Evolutionary conservation across 78 protist genomes (phyloP), one percentile per base, ranked within the genome.

Genomic region (Emiliania huxleyi): DNA sequence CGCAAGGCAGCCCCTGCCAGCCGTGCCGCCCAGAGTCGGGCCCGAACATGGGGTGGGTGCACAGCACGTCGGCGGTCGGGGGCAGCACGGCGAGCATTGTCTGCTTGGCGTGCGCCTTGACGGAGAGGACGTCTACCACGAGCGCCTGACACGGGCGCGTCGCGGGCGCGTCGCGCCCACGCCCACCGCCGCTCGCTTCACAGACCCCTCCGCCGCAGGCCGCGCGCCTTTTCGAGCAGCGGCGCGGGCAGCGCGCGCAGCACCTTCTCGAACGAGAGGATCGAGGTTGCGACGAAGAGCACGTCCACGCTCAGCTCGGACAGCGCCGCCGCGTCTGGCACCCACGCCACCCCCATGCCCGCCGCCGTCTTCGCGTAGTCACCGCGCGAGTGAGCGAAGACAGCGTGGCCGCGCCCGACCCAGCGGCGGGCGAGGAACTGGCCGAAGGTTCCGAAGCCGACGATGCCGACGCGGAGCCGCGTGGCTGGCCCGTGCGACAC

Each of bases 11-110:
- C 35, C 85, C 87, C 0, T 29, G 37, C 93, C 93, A 90, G 29
- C 52, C 12, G 42, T 46, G 21, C 71, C 69, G 71, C 46, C 93
- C 87, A 0, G 73, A 45, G 35, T 90, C 87, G 3, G 93, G 93
- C 15, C 93, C 93, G 45, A 90, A 90, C 93, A 90, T 90, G 23
- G 93, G 93, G 93, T 90, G 93, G 19, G 44, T 26, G 87, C 93
- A 90, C 42, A 90, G 85, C 38, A 90, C 12, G 87, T 90, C 93
- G 42, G 38, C 2, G n/a, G 18, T 1, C 19, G 69, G 33, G 23
- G 91, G 91, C 46, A 81, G 89, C 56, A 4, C 42, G 22, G 1
- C 5, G 26, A 81, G 89, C 56, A 81, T 42, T 56, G 42, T 33
- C 49, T 37, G 83, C 71, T 73, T 73, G n/a, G 87, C 88, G 42